Conservation (phyloP, 352 stramenopile genomes). For the Pythium coloratum region DNA sequence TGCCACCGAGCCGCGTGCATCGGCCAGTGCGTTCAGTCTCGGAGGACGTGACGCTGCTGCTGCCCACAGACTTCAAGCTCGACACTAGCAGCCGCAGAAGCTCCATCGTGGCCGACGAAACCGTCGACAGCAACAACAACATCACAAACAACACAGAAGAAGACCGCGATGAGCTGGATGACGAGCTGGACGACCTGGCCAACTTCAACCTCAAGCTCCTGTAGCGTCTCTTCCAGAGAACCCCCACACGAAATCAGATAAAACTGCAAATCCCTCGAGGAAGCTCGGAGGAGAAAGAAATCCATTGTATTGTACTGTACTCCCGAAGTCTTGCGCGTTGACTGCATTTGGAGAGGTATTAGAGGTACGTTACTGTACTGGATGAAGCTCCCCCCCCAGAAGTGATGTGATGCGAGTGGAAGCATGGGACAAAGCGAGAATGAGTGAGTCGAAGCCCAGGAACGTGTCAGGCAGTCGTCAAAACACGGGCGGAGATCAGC, state of each 20-base stretch:
- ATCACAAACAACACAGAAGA: neutral
- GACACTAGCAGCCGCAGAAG: conserved; percentile 11
- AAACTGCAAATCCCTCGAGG: neutral
- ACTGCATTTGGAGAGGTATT: neutral
- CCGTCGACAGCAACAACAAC: neutral
- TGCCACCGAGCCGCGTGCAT: conserved; percentile 30
- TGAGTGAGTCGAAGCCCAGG: neutral
- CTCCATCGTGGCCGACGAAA: conserved; percentile 1
- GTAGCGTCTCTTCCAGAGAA: conserved; percentile 5
- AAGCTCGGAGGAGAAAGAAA: neutral
- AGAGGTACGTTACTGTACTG: neutral
- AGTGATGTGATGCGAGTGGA: neutral
- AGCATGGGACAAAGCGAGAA: neutral
- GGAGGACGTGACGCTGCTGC: conserved; percentile 49
- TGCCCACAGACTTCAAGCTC: conserved; percentile 10
- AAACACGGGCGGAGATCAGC: neutral
- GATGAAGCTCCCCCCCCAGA: neutral
- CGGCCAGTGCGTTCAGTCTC: conserved; percentile 52
- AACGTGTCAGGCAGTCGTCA: no score
- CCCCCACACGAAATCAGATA: neutral
- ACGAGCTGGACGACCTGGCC: conserved; percentile 60
- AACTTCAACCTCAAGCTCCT: conserved; percentile 74
- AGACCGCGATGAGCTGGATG: conserved; percentile 26
- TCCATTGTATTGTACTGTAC: neutral
- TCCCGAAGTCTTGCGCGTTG: neutral